Evolutionary conservation across 108 stramenopile genomes (phyloP).

Genomic region (Asterionellopsis glacialis): DNA sequence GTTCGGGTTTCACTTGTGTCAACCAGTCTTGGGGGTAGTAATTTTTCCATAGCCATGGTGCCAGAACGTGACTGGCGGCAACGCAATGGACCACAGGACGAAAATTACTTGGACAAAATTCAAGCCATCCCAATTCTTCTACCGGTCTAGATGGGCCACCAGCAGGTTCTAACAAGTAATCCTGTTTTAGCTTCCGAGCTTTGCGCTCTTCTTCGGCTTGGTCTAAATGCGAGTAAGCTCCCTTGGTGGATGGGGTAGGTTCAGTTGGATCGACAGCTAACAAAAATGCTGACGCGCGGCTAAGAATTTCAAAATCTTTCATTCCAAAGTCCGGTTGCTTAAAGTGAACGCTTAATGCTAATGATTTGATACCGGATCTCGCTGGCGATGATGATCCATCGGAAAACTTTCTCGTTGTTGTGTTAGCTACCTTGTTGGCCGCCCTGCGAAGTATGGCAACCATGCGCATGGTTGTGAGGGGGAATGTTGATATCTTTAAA

Average conservation of each 20-base stretch:
- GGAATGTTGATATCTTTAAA: too few species aligned
- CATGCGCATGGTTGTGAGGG: too few species aligned
- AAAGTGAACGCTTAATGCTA: slow-evolving; percentile 82
- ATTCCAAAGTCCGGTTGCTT: slow-evolving; percentile 77
- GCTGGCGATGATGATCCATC: background rate
- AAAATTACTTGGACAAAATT: slow-evolving; percentile 67
- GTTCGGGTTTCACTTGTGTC: slow-evolving; percentile 51
- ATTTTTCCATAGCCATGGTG: slow-evolving; percentile 74
- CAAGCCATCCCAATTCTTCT: slow-evolving; percentile 72
- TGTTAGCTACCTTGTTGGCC: too few species aligned
- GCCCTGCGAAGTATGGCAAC: too few species aligned
- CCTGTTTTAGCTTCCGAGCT: slow-evolving; percentile 31
- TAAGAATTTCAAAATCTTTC: slow-evolving; percentile 83
- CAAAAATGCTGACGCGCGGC: slow-evolving; percentile 72
- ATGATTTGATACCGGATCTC: slow-evolving; percentile 29
- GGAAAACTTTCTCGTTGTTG: too few species aligned
- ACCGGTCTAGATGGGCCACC: slow-evolving; percentile 42
- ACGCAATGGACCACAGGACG: slow-evolving; percentile 73
- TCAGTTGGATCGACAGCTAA: slow-evolving; percentile 64
- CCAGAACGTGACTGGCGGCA: slow-evolving; percentile 73
- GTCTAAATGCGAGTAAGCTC: slow-evolving; percentile 35
- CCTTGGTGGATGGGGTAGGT: slow-evolving; percentile 7
- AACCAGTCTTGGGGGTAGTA: slow-evolving; percentile 85
- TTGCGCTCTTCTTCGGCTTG: slow-evolving; percentile 45
- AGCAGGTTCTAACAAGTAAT: slow-evolving; percentile 57